phyloP scores from a whole-genome alignment of 352 stramenopile genomes.

The Pythium chondricola region DNA sequence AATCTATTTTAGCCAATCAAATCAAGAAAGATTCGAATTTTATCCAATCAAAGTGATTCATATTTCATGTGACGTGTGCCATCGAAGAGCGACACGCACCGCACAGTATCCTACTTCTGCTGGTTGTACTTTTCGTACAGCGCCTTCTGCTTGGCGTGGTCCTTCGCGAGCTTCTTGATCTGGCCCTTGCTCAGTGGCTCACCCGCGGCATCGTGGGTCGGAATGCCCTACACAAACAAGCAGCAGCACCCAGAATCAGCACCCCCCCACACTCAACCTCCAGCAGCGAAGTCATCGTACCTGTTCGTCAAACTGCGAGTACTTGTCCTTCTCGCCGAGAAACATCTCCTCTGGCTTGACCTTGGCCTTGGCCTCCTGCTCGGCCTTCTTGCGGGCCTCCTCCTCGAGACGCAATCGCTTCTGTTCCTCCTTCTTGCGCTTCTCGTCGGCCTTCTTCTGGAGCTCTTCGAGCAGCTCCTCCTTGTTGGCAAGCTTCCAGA shows the following conservation, averaged over 20 bases:
- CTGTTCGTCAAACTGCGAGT: slow-evolving; percentile 88
- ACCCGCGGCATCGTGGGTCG: slow-evolving; percentile 90
- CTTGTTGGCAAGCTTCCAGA: slow-evolving; percentile 92
- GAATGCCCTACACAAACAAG: slow-evolving; percentile 77
- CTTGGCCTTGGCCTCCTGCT: slow-evolving; percentile 83
- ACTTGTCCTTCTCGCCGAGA: slow-evolving; percentile 77
- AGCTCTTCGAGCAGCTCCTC: slow-evolving; percentile 78
- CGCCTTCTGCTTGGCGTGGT: slow-evolving; percentile 94
- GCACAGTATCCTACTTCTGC: too few relatives aligned
- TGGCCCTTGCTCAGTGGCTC: slow-evolving; percentile 93
- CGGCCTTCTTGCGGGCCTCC: slow-evolving; percentile 67
- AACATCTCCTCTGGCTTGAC: slow-evolving; percentile 94
- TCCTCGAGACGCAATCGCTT: slow-evolving; percentile 69
- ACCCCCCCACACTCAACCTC: background rate
- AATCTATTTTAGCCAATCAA: background rate
- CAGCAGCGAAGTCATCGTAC: slow-evolving; percentile 21
- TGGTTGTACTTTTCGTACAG: slow-evolving; percentile 74
- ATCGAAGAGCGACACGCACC: too few relatives aligned
- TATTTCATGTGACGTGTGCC: too few relatives aligned
- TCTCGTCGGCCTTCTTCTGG: slow-evolving; percentile 71
- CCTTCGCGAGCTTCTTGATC: slow-evolving; percentile 97
- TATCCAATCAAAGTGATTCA: too few relatives aligned
- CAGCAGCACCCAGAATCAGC: background rate
- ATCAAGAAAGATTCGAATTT: too few relatives aligned
- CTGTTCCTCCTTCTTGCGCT: slow-evolving; percentile 73